Base-by-base conservation (phyloP, 192 early-diverging fungal species). In the Coemansia sp. region DNA sequence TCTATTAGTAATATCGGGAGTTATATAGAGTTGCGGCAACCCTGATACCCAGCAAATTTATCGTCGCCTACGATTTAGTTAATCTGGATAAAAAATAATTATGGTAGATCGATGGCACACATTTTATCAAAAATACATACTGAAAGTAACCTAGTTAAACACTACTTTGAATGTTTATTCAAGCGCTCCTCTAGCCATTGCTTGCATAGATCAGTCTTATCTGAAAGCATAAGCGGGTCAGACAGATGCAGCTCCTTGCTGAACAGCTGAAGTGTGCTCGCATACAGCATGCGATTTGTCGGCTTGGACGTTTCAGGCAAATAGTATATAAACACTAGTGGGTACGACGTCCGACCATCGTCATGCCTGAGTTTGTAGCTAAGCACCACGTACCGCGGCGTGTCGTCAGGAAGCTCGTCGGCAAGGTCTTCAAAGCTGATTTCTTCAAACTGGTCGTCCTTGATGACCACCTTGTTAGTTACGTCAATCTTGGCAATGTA, bases 311-410 rank as follows among this genome's bases (percentile, higher is more conserved):
- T 87, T 82, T 82, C 55, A 3, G 88, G 89, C 14, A 82, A 82
- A 68, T 89, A 89, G 61, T 86, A 88, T 14, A 91, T 69, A 56
- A 90, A 87, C 3, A 91, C 83, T 21, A 95, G 74, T 0, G 93
- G 93, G 43, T 85, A 93, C 7, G 85, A 87, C 14, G 86, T 73
- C 6, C 92, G 85, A 12, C 90, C 91, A 65, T 78, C 75, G 0
- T 87, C 57, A 41, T 71, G 71, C 27, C 9, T 61, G 35, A 60
- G 51, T 17, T 45, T 52, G 37, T 67, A 63, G 43, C 70, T 68
- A 6, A 82, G 41, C 29, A 78, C 56, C 6, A 78, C 31, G 26
- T 88, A 91, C 10, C 88, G 82, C 27, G 90, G 90, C 8, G 77
- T 62, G 27, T 85, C 85, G 25, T 89, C 88, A 3, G 90, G 90